Evolutionary conservation across 1,284 basidiomycete species (phyloP).

Genomic region (Melampsora medusae): DNA sequence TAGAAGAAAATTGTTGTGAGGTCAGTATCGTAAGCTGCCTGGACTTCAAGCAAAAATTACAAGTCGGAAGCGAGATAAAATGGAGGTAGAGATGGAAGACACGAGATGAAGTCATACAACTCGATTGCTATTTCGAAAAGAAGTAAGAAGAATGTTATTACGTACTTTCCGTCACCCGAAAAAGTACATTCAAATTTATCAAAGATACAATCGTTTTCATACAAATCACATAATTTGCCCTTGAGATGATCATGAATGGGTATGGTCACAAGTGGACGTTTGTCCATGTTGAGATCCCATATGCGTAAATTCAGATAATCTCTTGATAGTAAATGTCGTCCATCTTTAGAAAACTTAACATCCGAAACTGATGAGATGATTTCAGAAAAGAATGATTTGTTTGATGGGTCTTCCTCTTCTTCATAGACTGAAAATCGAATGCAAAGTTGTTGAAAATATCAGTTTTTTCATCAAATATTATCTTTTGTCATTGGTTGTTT

Average conservation of each 20-base stretch:
- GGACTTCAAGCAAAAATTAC: not conserved
- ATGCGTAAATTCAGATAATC: constrained; percentile 98
- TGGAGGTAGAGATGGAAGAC: not conserved
- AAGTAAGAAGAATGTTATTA: constrained; percentile 49
- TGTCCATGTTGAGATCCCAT: constrained; percentile 99
- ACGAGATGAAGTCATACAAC: not conserved
- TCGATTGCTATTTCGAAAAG: not conserved
- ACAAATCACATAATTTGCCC: constrained; percentile 94
- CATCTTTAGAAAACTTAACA: constrained; percentile 97
- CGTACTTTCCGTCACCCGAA: constrained; percentile 90
- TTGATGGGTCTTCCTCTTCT: constrained; percentile 95
- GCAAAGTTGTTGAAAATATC: constrained; percentile 25
- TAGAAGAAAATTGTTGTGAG: constrained; percentile 54
- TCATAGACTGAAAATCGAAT: constrained; percentile 71
- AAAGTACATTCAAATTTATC: constrained; percentile 99
- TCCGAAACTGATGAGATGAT: constrained; percentile 99
- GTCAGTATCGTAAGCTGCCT: constrained; percentile 10
- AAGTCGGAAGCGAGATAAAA: too few relatives aligned
- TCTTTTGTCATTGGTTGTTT: not conserved
- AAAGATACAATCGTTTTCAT: constrained; percentile 99
- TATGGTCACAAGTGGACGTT: constrained; percentile 92
- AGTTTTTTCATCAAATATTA: constrained; percentile 2
- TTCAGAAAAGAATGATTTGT: constrained; percentile 99
- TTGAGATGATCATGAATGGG: constrained; percentile 97
- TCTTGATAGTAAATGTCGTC: constrained; percentile 91